Evolutionary conservation across 169 alveolate species (phyloP), one percentile per base, ranked within the genome.

Genomic region (Cryptosporidium sp.): DNA sequence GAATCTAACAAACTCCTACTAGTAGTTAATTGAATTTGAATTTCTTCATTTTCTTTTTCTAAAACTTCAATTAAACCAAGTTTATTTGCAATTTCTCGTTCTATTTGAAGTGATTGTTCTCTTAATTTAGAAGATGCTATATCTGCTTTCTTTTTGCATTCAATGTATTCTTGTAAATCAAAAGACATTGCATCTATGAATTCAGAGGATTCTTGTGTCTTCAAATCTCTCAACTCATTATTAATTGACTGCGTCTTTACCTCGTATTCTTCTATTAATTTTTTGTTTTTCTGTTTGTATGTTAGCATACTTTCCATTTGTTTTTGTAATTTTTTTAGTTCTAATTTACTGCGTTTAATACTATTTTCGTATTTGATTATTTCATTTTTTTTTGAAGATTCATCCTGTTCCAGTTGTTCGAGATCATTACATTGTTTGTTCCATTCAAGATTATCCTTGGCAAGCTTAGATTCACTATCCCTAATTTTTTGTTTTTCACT

Each of bases 161-260:
- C 68, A n/a, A 65, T 62, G 16, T 80, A 80, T 80, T 80, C 89
- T 65, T 80, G 80, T 35, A 62, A 9, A 29, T 80, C 89, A 33
- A 67, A 42, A 18, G 73, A 62, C 5, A 65, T 60, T n/a, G 18
- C 62, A 7, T 80, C 56, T 9, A 62, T 45, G 42, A 62, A 62
- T 65, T 62, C 68, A 37, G 73, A 80, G 3, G 18, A 26, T 12
- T 65, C 75, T 14, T 75, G 48, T 35, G n/a, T 8, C 1, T 80
- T 48, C 29, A 80, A 39, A 23, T 62, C 52, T 8, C 39, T 80
- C 9, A 80, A 26, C 44, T 56, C 75, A 35, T 23, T 45, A 5
- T 35, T 44, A 44, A 80, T 37, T 10, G 21, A 18, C 12, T 65
- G 67, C 5, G 62, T 62, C 31, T 65, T 33, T 10, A 42, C 23